These are phyloP conservation scores for Stenogyne calaminthoides DNA, from an alignment of 305 asterid genomes.

Conservation along the genomic window DNA sequence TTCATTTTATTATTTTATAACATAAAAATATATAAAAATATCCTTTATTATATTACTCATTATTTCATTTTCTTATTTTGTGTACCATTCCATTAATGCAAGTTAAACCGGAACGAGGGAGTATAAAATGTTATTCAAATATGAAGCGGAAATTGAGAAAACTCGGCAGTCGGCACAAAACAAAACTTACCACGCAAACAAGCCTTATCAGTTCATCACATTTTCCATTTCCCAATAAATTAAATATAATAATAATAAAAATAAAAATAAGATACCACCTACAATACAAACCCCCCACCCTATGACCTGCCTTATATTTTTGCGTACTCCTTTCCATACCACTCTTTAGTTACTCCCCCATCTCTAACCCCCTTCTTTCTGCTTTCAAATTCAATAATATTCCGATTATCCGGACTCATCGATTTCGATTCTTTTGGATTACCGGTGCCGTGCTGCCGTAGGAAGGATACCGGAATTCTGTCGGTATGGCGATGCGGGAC, in stretches of 20 bases:
- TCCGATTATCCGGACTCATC: slow-evolving; percentile 9
- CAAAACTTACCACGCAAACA: background rate
- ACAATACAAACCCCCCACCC: background rate
- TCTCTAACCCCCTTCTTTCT: background rate
- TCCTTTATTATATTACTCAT: too few species aligned
- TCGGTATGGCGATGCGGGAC: slow-evolving; percentile 86
- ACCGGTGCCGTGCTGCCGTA: slow-evolving; percentile 21
- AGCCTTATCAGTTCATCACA: slow-evolving; percentile 2
- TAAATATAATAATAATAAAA: background rate
- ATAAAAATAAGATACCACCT: background rate
- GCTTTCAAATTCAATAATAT: slow-evolving; percentile 10
- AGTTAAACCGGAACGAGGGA: too few species aligned
- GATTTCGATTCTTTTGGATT: background rate
- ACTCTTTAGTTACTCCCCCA: background rate
- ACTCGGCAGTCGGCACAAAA: too few species aligned
- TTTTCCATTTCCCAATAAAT: slow-evolving; percentile 28
- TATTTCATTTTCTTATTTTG: too few species aligned
- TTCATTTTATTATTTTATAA: too few species aligned
- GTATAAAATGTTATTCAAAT: too few species aligned
- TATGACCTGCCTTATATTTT: background rate
- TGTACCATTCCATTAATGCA: too few species aligned
- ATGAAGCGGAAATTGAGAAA: too few species aligned
- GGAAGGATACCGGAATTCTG: slow-evolving; percentile 26
- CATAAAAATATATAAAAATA: too few species aligned
- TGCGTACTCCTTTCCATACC: background rate